A percentile compares a stretch with the other conserved stretches of the same genome.
phyloP scores from a whole-genome alignment of 371 early-diverging fungal species.

The Mortierella sp. region DNA sequence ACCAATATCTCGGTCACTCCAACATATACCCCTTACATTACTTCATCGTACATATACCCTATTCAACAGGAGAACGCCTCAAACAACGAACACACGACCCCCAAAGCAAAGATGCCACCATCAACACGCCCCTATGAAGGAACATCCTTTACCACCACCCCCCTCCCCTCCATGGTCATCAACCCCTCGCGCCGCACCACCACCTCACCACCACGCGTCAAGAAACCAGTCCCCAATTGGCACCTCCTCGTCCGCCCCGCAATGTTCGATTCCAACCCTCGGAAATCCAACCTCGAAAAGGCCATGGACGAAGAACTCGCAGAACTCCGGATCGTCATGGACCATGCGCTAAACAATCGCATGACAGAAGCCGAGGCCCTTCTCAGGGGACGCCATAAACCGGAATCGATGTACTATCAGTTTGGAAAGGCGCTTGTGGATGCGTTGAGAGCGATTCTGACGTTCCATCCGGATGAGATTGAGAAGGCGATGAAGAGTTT shows the following conservation, averaged over 20 bases:
- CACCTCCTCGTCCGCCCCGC: constrained; percentile 44
- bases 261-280: constrained; percentile 45
- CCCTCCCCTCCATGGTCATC: constrained; percentile 8
- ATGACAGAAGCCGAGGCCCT: constrained; percentile 45
- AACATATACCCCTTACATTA: neutral
- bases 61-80: neutral
- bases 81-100: neutral
- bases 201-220: constrained; percentile 15
- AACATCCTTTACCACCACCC: neutral
- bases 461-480: constrained; percentile 48
- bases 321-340: constrained; percentile 42
- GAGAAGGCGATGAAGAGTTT: constrained; percentile 50
- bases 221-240: constrained; percentile 52
- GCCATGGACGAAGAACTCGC: constrained; percentile 47
- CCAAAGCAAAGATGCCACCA: neutral
- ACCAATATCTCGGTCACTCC: neutral
- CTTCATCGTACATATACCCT: neutral
- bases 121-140: neutral
- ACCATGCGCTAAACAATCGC: constrained; percentile 30
- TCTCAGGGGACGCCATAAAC: constrained; percentile 29
- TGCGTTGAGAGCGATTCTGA: constrained; percentile 39
- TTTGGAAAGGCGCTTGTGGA: constrained; percentile 42
- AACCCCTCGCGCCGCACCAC: constrained; percentile 43
- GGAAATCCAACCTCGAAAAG: constrained; percentile 45
- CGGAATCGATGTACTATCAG: constrained; percentile 51